Evolutionary conservation across 2,329 filamentous ascomycete species (phyloP).

Genomic region (Colletotrichum higginsianum): DNA sequence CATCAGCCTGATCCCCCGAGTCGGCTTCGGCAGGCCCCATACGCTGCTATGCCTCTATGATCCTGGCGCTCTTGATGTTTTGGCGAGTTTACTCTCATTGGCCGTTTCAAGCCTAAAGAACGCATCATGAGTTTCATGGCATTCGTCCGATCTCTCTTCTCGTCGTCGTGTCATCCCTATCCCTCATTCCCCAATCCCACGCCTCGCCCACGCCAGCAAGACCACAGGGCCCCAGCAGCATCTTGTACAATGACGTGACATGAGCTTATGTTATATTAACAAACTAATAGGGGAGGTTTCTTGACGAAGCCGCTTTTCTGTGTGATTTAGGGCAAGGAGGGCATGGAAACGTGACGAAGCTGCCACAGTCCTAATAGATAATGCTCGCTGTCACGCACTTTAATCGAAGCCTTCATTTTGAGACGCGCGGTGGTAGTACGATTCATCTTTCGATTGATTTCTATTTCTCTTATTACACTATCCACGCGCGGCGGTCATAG

Average conservation of each 20-base stretch:
- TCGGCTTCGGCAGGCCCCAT: conserved; percentile 58
- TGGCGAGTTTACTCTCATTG: conserved; percentile 50
- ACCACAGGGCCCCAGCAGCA: background rate
- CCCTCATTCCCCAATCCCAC: too few species aligned
- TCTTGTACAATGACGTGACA: background rate
- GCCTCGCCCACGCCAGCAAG: too few species aligned
- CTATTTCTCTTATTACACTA: conserved; percentile 28
- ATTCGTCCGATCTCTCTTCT: conserved; percentile 46
- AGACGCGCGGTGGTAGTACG: background rate
- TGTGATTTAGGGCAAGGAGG: background rate
- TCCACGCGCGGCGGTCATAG: conserved; percentile 47
- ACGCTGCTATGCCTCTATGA: conserved; percentile 55
- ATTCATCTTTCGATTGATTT: background rate
- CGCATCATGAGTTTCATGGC: conserved; percentile 45
- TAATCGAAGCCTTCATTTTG: background rate
- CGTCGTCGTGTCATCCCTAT: too few species aligned
- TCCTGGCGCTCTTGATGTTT: conserved; percentile 52
- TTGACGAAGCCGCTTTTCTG: background rate
- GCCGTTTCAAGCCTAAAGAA: conserved; percentile 40
- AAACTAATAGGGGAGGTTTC: too few species aligned
- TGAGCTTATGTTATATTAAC: background rate
- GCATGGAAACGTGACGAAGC: background rate
- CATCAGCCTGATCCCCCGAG: conserved; percentile 49
- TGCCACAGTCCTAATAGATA: background rate
- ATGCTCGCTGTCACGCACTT: background rate